Conservation (phyloP, 2,329 filamentous ascomycete species). For the Colletotrichum lupini region DNA sequence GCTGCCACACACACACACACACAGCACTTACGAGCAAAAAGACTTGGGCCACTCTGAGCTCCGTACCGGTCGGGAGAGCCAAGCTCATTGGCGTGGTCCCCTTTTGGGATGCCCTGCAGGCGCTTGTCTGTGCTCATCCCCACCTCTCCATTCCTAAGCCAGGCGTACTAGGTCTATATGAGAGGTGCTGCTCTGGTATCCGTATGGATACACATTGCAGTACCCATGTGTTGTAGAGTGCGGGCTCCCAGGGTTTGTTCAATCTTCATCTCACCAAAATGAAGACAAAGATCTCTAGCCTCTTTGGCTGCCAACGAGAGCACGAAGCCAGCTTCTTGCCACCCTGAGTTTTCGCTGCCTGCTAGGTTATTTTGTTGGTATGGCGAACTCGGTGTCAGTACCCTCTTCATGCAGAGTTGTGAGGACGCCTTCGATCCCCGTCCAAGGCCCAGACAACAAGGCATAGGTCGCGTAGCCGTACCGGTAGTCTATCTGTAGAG, state of each 20-base stretch:
- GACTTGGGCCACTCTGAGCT: constrained; percentile 1
- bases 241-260: constrained; percentile 15
- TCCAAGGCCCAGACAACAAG: neutral
- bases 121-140: constrained; percentile 25
- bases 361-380: too few species aligned
- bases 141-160: neutral
- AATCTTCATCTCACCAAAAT: constrained; percentile 20
- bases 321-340: neutral
- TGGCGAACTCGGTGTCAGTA: neutral
- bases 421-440: neutral
- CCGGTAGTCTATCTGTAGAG: neutral
- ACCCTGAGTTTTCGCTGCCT: neutral
- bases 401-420: neutral
- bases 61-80: constrained; percentile 26
- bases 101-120: constrained; percentile 28
- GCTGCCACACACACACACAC: neutral
- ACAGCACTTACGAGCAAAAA: neutral
- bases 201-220: too few species aligned
- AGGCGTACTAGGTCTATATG: neutral
- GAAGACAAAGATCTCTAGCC: neutral
- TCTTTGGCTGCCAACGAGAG: too few species aligned
- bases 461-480: too few species aligned
- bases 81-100: constrained; percentile 31
- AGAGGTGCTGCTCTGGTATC: neutral
- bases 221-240: neutral